Base-by-base conservation (phyloP, 2,329 filamentous ascomycete species). In the Thyridium curvatum region DNA sequence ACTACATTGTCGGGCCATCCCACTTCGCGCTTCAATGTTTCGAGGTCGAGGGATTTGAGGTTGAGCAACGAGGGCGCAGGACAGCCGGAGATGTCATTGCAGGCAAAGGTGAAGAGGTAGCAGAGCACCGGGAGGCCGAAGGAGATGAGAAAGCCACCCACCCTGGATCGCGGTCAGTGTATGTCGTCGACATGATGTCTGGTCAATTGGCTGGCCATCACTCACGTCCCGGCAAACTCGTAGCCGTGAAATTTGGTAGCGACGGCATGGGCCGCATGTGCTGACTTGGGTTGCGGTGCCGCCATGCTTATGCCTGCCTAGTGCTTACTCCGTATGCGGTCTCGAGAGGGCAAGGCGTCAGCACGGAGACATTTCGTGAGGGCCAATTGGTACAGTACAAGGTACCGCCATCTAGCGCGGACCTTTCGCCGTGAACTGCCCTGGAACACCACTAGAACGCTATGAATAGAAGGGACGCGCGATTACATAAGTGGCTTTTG, bases 41-140 rank as follows among this genome's bases (percentile, higher is more conserved):
- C 76, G 35, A 89, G 66, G 32, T 80, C 80, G 43, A 95, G 65
- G 8, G 77, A 84, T 41, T 74, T 80, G 26, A 86, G 89, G 49
- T 74, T 72, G 30, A 94, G 73, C 8, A 91, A 71, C 4, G 86
- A 88, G 4, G 90, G 88, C 3, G 86, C 82, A 34, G 91, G 93
- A 57, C 93, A 97, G 42, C 93, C 91, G 8, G 87, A 84, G 46
- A 94, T 70, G 60, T 97, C 90, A 66, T 96, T 97, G 74, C 91
- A 96, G 52, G 84, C 70, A 56, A 96, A 94, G 34, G 82, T 74
- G 56, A 91, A 83, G 51, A 81, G 58, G 64, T 93, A 94, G 51
- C 88, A 77, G 47, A 90, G 72, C 32, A 89, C 44, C 0, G 91
- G 91, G 1, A 96, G 78, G 41, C 82, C 82, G 52, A 94, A 83